Evolutionary conservation across 2,329 filamentous ascomycete species (phyloP), one percentile per base, ranked within the genome.

Genomic region (Trichoderma sp.): DNA sequence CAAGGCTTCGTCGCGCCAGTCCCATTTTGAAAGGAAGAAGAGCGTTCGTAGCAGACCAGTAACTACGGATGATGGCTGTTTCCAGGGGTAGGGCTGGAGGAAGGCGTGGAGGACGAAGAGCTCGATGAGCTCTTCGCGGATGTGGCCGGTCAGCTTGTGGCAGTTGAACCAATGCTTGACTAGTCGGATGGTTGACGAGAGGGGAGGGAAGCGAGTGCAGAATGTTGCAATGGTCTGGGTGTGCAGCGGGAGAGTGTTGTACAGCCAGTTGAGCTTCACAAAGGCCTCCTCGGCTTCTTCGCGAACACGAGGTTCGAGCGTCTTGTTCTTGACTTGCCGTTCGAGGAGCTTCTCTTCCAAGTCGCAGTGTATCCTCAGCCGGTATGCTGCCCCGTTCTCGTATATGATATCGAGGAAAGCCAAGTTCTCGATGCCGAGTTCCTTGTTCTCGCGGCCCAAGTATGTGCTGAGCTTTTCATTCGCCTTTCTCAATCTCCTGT

Each of bases 131-230:
- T 97, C 94, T 39, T 93, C 90, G 34, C 87, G 86, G 75, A 98
- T 86, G 80, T 98, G 93, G 15, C 86, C 87, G 4, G 88, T 85
- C 9, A 99, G 89, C 75, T 97, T 91, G 80, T 99, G 96, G 2
- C 88, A 87, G 74, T 89, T 88, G 81, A 97, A 96, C 96, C 96
- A 99, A 78, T 90, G 89, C 83, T 98, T 98, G 58, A 93, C 86
- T 2, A 98, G 85, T 21, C 95, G 90, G 73, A 98, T 93, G 0
- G 94, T 92, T 2, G 91, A 89, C 0, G 94, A 97, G 7, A 99
- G 84, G 1, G 93, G 87, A 1, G 92, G 91, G 75, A 94, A 91
- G 4, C 94, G 89, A 1, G 93, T 97, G 81, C 91, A 94, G 69
- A 94, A 89, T 1, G 91, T 94, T 68, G 92, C 87, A 51, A 98